Evolutionary conservation across 768 basidiomycete species (phyloP), one percentile per base, ranked within the genome.

Genomic region (Lactarius sanguifluus): DNA sequence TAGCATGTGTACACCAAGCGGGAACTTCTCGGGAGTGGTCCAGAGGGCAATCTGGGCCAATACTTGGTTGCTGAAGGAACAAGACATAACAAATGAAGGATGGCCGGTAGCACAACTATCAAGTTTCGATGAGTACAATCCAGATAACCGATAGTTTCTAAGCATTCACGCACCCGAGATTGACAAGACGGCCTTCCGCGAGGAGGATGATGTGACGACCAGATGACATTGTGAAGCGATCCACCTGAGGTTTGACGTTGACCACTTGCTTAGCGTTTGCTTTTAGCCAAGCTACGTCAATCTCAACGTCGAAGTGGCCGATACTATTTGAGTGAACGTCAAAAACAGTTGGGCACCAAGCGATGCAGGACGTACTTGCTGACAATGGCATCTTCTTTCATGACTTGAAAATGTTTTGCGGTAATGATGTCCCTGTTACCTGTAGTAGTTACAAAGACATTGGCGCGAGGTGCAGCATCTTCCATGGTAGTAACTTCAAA

Each of bases 1-100:
- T 59, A 99, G 84, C 81, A 98, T 96, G 85, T 99, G 96, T 36
- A 98, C 96, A 69, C 97, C 97, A 72, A 98, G 85, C 59, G 92
- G 90, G 87, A 98, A 98, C 76, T 90, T 88, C 79, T 89, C 88
- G 40, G 90, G 86, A 70, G 87, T 92, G 54, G 92, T 96, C 94
- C 94, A 99, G 76, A 99, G 89, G 28, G 94, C 96, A 75, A 99
- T 98, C 81, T 97, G 96, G 36, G 96, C 96, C 73, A 99, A 85
- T 69, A 95, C 92, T 80, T 99, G 97, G 86, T 99, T 99, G 76
- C 94, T 81, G 84, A 99, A 99, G 52, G 97, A 99, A 84, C 96
- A 98, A 20, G 96, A 98, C 97, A 99, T 99, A 81, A 99, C 97
- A 80, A 96, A 98, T 54, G 96, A 98, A 41, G 97, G 96, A 80